Conservation (phyloP, 2,329 filamentous ascomycete genomes). For the Aspergillus sp. region DNA sequence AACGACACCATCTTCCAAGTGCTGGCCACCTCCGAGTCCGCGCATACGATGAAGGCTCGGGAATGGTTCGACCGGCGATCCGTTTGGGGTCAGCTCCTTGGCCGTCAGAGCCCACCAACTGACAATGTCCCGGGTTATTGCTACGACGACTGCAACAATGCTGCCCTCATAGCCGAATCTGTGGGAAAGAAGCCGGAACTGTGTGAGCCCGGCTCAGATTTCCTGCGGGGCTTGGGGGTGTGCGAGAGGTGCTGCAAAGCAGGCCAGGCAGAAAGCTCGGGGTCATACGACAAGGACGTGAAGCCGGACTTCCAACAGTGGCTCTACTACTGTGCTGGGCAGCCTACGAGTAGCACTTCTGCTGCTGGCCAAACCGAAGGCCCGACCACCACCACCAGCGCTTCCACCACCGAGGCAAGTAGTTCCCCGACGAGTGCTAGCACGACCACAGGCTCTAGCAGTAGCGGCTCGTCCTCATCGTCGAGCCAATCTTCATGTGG, state of each 20-base stretch:
- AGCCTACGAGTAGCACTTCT: background rate
- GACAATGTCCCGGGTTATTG: constrained; percentile 47
- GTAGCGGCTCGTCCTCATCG: background rate
- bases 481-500: background rate
- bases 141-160: constrained; percentile 54
- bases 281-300: constrained; percentile 2
- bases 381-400: background rate
- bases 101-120: constrained; percentile 30
- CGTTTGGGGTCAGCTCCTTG: constrained; percentile 6
- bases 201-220: constrained; percentile 14
- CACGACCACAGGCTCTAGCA: background rate
- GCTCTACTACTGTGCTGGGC: constrained; percentile 5
- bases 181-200: constrained; percentile 46
- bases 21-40: constrained; percentile 7
- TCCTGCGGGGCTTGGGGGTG: constrained; percentile 2
- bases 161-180: constrained; percentile 46
- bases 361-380: background rate
- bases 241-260: constrained; percentile 4
- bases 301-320: constrained; percentile 10
- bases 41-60: constrained; percentile 3
- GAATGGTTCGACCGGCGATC: background rate
- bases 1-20: constrained; percentile 61
- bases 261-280: background rate
- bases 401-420: background rate
- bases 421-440: background rate